These are phyloP conservation scores for Entomortierella chlamydospora DNA, from an alignment of 192 early-diverging fungal species.

Conservation along the genomic window DNA sequence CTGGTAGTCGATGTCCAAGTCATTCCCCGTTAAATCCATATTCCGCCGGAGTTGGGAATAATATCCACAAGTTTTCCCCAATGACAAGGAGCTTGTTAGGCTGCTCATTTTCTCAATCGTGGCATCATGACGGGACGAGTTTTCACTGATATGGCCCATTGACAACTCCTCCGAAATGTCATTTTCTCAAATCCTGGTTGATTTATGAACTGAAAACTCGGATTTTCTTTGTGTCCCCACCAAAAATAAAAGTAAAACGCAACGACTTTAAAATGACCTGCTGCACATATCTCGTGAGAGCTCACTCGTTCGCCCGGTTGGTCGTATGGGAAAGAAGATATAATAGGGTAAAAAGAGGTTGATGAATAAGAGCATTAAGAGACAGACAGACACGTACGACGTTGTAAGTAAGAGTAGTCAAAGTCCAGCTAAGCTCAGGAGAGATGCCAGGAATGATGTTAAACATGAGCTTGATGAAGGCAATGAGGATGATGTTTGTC, in stretches of 20 bases:
- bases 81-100: background rate
- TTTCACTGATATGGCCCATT: no score
- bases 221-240: no score
- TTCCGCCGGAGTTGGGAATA: constrained; percentile 2
- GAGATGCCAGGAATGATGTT: constrained; percentile 91
- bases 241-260: no score
- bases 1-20: background rate
- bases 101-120: no score
- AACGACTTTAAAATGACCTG: no score
- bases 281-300: no score
- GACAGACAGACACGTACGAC: constrained; percentile 72
- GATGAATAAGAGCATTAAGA: background rate
- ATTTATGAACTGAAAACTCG: no score
- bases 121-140: no score
- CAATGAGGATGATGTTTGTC: constrained; percentile 86
- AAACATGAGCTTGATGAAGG: constrained; percentile 80
- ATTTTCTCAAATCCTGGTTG: no score
- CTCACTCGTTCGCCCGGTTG: no score
- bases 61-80: background rate
- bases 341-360: background rate
- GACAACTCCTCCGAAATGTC: no score
- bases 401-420: constrained; percentile 94
- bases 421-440: constrained; percentile 94
- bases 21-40: constrained; percentile 44
- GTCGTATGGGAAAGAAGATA: background rate